A percentile compares a stretch with the other conserved stretches of the same genome.
Conservation (phyloP, 2,329 filamentous ascomycete species). For the Penicillium rolfsii region DNA sequence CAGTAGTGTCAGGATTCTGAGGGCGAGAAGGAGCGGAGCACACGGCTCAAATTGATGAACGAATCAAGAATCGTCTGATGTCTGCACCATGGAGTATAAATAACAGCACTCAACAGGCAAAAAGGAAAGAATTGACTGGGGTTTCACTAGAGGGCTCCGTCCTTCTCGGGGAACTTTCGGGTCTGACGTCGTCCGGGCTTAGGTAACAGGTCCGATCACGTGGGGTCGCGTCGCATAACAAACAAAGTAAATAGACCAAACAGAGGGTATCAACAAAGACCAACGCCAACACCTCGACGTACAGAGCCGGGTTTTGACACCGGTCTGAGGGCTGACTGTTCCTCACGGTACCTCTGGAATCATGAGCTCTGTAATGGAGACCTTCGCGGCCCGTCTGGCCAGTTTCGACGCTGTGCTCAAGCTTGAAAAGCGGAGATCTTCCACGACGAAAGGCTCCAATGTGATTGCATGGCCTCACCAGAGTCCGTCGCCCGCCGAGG, state of each 20-base stretch:
- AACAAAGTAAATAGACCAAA: constrained; percentile 30
- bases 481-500: constrained; percentile 65
- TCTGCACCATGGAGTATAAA: constrained; percentile 32
- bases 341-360: neutral
- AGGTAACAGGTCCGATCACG: constrained; percentile 20
- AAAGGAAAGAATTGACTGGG: constrained; percentile 14
- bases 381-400: constrained; percentile 74
- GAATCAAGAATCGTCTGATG: constrained; percentile 22
- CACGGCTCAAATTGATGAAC: constrained; percentile 27
- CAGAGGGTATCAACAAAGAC: constrained; percentile 23
- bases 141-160: constrained; percentile 10
- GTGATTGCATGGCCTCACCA: constrained; percentile 76
- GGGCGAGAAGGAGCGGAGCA: constrained; percentile 29
- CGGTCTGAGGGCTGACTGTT: constrained; percentile 1
- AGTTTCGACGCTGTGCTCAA: constrained; percentile 72
- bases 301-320: constrained; percentile 5
- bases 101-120: constrained; percentile 14
- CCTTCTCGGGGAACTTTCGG: constrained; percentile 10
- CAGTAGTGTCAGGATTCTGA: constrained; percentile 33
- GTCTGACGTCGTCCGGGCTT: constrained; percentile 23
- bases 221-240: constrained; percentile 27
- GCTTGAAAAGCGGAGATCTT: constrained; percentile 70
- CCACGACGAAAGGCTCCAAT: constrained; percentile 63
- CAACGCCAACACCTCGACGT: constrained; percentile 11
- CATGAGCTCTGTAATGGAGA: constrained; percentile 55